Evolutionary conservation across 768 basidiomycete species (phyloP).

Genomic region (Tricholoma saponaceum): DNA sequence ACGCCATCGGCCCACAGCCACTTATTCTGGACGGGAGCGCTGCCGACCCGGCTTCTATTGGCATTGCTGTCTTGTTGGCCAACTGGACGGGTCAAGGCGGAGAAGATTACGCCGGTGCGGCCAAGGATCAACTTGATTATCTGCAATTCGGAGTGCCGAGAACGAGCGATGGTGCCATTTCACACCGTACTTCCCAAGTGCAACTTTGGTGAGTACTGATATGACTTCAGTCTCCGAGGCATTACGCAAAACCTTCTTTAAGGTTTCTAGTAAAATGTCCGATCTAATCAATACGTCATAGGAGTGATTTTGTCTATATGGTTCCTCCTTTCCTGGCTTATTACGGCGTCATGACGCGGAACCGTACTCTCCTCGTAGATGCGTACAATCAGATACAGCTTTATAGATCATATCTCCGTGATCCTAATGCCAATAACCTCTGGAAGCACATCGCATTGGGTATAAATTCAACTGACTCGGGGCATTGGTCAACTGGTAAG

Average conservation of each 20-base stretch:
- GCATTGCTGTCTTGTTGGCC: conserved; percentile 59
- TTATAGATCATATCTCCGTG: conserved; percentile 64
- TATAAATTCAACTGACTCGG: conserved; percentile 44
- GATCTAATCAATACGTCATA: conserved; percentile 19
- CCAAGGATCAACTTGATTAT: conserved; percentile 61
- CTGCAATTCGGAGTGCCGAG: conserved; percentile 53
- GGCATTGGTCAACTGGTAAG: conserved; percentile 79
- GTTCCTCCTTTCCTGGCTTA: conserved; percentile 85
- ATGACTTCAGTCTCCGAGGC: background rate
- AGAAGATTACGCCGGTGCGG: conserved; percentile 59
- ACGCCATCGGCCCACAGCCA: conserved; percentile 49
- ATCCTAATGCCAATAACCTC: conserved; percentile 44
- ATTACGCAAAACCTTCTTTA: background rate
- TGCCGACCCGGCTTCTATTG: conserved; percentile 80
- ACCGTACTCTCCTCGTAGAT: conserved; percentile 54
- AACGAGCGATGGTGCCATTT: conserved; percentile 75
- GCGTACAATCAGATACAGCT: conserved; percentile 70
- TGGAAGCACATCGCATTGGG: conserved; percentile 80
- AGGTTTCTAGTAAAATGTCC: background rate
- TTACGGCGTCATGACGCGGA: conserved; percentile 61
- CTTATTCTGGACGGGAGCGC: conserved; percentile 55
- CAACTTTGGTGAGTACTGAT: conserved; percentile 59
- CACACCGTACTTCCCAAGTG: conserved; percentile 64
- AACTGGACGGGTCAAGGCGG: conserved; percentile 44
- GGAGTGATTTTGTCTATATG: conserved; percentile 84